Percentiles rank a stretch among this genome's conserved stretches.
phyloP scores from a whole-genome alignment of 2,329 filamentous ascomycete species.

The Rhynchosporium graminicola region DNA sequence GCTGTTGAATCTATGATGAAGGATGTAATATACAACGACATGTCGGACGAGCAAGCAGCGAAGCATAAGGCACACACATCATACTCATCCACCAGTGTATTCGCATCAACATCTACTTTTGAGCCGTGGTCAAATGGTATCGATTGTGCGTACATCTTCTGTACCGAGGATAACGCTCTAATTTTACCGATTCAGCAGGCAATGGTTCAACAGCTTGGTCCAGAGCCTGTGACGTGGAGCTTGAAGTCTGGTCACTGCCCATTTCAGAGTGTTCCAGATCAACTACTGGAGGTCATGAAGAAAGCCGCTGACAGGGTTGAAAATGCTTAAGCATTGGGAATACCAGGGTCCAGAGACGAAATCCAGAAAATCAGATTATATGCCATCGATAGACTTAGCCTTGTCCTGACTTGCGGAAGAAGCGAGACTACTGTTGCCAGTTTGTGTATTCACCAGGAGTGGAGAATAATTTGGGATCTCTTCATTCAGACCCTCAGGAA shows the following conservation, averaged over 20 bases:
- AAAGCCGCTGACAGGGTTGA: conserved; percentile 13
- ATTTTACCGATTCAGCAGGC: conserved; percentile 20
- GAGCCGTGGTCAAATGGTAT: conserved; percentile 29
- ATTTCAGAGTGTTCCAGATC: conserved; percentile 26
- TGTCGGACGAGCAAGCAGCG: conserved; percentile 19
- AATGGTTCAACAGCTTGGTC: conserved; percentile 26
- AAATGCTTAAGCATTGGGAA: neutral
- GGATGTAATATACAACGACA: conserved; percentile 24
- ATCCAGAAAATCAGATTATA: too few species aligned
- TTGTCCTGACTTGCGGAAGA: neutral
- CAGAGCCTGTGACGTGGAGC: conserved; percentile 20
- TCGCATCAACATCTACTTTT: conserved; percentile 26
- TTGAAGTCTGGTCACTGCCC: conserved; percentile 29
- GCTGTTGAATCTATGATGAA: conserved; percentile 1
- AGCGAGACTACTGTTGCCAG: neutral
- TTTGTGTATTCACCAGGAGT: too few species aligned
- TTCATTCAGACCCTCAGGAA: neutral
- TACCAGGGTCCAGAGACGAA: too few species aligned
- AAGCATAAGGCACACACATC: conserved; percentile 15
- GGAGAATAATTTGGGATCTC: too few species aligned
- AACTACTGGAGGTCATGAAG: conserved; percentile 23
- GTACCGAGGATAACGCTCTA: conserved; percentile 26
- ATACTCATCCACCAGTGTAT: conserved; percentile 21
- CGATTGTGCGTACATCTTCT: conserved; percentile 30
- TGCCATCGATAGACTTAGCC: neutral